Percentiles rank a stretch among this genome's conserved stretches.
These are phyloP conservation scores for Boletus patriciae DNA, from an alignment of 768 basidiomycete genomes.

Conservation along the genomic window DNA sequence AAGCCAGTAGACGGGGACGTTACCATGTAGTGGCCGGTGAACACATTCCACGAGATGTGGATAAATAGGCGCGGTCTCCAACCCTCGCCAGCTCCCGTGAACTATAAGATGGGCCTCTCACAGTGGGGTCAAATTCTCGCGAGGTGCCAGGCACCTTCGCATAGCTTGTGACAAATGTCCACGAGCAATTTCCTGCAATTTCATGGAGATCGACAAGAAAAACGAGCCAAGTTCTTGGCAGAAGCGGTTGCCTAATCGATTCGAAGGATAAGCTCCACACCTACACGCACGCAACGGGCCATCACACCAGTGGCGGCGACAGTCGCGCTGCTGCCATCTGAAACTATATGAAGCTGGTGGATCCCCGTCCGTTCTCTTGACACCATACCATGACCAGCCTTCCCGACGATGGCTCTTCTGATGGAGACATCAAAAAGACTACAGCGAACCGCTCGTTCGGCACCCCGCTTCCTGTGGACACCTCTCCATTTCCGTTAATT, in stretches of 20 bases:
- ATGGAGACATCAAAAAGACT: conserved; percentile 23
- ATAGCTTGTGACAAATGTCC: too few relatives aligned
- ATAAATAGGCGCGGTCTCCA: too few relatives aligned
- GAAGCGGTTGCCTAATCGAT: conserved; percentile 3
- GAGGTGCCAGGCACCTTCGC: too few relatives aligned
- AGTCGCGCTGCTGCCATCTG: neutral
- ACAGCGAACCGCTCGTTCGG: neutral
- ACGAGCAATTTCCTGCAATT: too few relatives aligned
- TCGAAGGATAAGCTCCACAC: neutral
- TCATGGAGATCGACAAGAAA: too few relatives aligned
- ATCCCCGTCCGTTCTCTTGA: conserved; percentile 5
- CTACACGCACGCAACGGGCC: neutral
- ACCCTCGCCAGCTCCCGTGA: too few relatives aligned
- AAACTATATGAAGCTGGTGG: conserved; percentile 21
- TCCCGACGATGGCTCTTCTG: conserved; percentile 34
- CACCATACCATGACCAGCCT: conserved; percentile 27
- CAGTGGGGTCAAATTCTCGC: too few relatives aligned
- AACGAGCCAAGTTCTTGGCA: neutral
- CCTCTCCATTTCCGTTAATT: neutral
- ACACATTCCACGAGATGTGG: too few relatives aligned
- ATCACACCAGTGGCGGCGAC: neutral
- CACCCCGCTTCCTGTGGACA: neutral
- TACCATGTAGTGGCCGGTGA: too few relatives aligned
- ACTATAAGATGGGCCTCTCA: too few relatives aligned
- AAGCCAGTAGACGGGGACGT: too few relatives aligned